phyloP scores from a whole-genome alignment of 2,329 filamentous ascomycete genomes.

The Fusarium armeniacum region DNA sequence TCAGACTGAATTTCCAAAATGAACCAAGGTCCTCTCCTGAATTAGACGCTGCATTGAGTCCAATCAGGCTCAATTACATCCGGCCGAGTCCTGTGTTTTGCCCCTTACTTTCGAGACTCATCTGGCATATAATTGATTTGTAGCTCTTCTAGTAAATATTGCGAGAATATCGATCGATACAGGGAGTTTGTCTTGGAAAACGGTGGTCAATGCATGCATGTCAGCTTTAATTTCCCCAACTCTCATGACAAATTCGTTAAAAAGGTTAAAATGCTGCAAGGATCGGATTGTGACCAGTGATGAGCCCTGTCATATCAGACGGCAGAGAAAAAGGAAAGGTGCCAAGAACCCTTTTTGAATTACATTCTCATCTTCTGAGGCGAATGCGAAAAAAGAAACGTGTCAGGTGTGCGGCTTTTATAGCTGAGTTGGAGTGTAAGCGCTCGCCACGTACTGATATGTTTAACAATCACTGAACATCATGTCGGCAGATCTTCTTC shows the following conservation, averaged over 20 bases:
- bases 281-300: neutral
- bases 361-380: neutral
- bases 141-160: neutral
- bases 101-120: neutral
- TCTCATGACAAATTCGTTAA: neutral
- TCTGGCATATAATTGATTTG: neutral
- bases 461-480: too few relatives aligned
- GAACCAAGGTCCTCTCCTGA: neutral
- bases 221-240: constrained; percentile 12
- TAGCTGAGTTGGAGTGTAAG: neutral
- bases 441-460: too few relatives aligned
- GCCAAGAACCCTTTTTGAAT: neutral
- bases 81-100: neutral
- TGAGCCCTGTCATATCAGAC: neutral
- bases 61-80: too few relatives aligned
- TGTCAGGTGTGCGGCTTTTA: neutral
- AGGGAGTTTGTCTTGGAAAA: neutral
- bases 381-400: neutral
- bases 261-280: neutral
- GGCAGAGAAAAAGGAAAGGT: neutral
- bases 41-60: neutral
- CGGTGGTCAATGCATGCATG: constrained; percentile 3
- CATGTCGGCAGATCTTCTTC: neutral
- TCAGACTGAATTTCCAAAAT: neutral
- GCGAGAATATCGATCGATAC: neutral